Evolutionary conservation across 2,329 filamentous ascomycete species (phyloP), one percentile per base, ranked within the genome.

Genomic region (Teratosphaeria epicoccoides): DNA sequence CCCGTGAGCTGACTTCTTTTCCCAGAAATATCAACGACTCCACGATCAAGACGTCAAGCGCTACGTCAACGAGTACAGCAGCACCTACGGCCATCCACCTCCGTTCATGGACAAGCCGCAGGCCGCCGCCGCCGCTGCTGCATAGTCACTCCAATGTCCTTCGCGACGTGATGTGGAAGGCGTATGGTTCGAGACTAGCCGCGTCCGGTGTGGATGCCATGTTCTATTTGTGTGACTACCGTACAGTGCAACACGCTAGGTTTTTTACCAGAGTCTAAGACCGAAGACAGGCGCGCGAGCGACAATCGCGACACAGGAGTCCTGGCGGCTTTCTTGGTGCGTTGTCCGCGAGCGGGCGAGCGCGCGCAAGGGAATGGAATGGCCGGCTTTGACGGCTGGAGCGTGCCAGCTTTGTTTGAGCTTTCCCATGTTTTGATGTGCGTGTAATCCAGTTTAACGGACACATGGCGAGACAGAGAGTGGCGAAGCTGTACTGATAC

Each of bases 1-100:
- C 3, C n/a, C 43, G 2, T 11, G 17, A 11, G 11, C 22, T 46
- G n/a, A 46, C 43, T 24, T 47, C 6, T n/a, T 22, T 20, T 45
- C 17, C 10, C 29, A 50, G 49, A 50, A 50, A 46, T 50, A 50
- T 24, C 11, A 50, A 24, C 24, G 9, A 11, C 49, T 50, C 37
- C 7, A 26, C 6, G 22, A 45, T 4, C 17, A 44, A 26, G 49
- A 50, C 10, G 46, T 12, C 3, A 46, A 50, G 24, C 49, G 49
- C 49, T 50, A 46, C 23, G 23, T 24, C 23, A 23, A 28, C 12
- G 49, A 50, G 26, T 45, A 45, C 49, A 29, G 26, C 12, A 46
- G 22, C 24, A 24, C 26, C 9, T 46, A 28, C 43, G 49, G 49
- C 20, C 49, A 50, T 25, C 24, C 49, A 11, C 49, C 40, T 10